These are phyloP conservation scores for Mucor indicus DNA, from an alignment of 371 early-diverging fungal genomes.

Conservation along the genomic window DNA sequence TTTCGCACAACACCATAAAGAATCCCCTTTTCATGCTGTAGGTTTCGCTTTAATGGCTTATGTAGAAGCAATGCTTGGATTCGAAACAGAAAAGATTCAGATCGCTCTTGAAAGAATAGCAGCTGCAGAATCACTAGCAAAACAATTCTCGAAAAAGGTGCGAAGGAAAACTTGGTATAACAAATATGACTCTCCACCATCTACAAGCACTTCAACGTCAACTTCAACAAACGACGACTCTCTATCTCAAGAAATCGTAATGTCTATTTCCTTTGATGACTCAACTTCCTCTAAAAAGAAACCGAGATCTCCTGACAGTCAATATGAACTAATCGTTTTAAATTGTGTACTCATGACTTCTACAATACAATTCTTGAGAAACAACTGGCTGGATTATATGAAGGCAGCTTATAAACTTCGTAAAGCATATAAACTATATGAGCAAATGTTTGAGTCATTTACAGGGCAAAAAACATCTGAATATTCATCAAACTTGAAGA, in stretches of 20 bases:
- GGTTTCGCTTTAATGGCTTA: constrained; percentile 47
- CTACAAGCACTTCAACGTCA: background rate
- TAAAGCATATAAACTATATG: constrained; percentile 47
- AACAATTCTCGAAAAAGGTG: constrained; percentile 31
- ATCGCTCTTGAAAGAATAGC: constrained; percentile 39
- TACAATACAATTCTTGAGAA: constrained; percentile 44
- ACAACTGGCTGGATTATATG: constrained; percentile 51
- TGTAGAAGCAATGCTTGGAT: constrained; percentile 49
- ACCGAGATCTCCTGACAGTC: constrained; percentile 13
- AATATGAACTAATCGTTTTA: constrained; percentile 38
- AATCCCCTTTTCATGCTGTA: constrained; percentile 51
- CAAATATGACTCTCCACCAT: background rate
- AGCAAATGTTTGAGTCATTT: constrained; percentile 41
- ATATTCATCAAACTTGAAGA: constrained; percentile 27
- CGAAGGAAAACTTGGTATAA: constrained; percentile 22
- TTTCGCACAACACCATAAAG: constrained; percentile 34
- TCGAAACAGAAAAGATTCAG: constrained; percentile 38
- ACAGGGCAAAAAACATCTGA: constrained; percentile 42
- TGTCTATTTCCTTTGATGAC: constrained; percentile 1
- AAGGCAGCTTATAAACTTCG: constrained; percentile 44
- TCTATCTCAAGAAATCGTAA: background rate
- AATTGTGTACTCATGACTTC: constrained; percentile 50
- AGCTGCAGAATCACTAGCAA: constrained; percentile 32
- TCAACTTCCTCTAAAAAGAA: background rate
- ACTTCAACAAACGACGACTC: constrained; percentile 5